These are phyloP conservation scores for Cyberlindnera bimundalis DNA, from an alignment of 805 yeast species.

Conservation along the genomic window DNA sequence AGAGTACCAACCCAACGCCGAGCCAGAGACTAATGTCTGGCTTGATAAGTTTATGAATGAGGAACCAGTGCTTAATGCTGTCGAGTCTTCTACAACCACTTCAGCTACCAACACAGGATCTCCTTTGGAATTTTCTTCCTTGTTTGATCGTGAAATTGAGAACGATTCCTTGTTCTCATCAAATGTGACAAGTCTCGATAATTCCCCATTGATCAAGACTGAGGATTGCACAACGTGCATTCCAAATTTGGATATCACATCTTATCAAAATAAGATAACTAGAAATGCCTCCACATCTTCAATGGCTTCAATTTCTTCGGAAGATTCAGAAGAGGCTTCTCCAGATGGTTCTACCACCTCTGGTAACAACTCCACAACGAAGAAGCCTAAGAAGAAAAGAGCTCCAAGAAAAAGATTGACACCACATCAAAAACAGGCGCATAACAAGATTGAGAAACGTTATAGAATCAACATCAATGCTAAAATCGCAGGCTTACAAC, in stretches of 20 bases:
- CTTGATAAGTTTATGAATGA: conserved; percentile 22
- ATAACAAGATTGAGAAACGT: conserved; percentile 67
- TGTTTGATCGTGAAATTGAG: conserved; percentile 23
- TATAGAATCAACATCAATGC: conserved; percentile 71
- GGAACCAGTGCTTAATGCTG: conserved; percentile 8
- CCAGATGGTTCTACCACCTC: neutral
- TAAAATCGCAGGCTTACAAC: conserved; percentile 64
- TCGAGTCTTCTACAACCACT: conserved; percentile 13
- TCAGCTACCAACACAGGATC: conserved; percentile 15
- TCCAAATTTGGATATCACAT: conserved; percentile 9
- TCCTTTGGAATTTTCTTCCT: conserved; percentile 28
- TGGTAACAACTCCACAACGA: conserved; percentile 8
- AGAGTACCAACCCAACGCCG: conserved; percentile 11
- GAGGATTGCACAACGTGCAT: conserved; percentile 15
- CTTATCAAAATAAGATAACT: conserved; percentile 2
- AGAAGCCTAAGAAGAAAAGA: conserved; percentile 39
- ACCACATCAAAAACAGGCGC: conserved; percentile 63
- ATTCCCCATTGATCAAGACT: conserved; percentile 30
- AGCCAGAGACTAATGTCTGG: conserved; percentile 22
- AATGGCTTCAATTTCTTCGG: conserved; percentile 11
- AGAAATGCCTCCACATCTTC: conserved; percentile 18
- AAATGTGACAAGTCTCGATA: conserved; percentile 26
- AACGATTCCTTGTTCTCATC: conserved; percentile 25
- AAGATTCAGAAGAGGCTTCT: conserved; percentile 2
- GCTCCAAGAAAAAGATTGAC: conserved; percentile 55